Base-by-base conservation (phyloP, 257 asterid species). In the Lycium ferocissimum region DNA sequence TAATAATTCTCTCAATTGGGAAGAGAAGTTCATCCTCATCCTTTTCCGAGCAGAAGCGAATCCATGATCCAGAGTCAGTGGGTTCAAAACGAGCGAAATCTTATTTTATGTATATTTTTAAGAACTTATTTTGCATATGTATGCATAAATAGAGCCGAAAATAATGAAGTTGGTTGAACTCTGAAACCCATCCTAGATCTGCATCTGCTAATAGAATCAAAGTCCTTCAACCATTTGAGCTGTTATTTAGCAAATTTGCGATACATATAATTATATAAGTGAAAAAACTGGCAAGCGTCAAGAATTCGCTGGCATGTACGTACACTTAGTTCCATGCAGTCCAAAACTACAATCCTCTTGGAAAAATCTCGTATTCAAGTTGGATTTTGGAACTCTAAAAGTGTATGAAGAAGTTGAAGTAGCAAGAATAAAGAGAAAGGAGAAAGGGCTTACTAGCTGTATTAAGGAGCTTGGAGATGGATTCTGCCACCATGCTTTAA, bases 371-470 rank as follows among this genome's bases (percentile, higher is more conserved):
- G 33, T 26, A 26, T 26, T 26, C 33, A 11, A 59, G 66, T 59
- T 59, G 66, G 20, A 56, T 59, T 59, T 6, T 58, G 20, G 65
- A 58, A 58, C 2, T 17, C 56, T 51, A 51, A 9, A 51, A 51
- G 26, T 59, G 7, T 17, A 58, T 17, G 65, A 3, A 17, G 18
- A 2, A 53, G 15, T 9, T 53, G 12, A 26, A 14, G 12, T 7
- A 37, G 59, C 7, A 75, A 47, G 81, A 47, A 22, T 47, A 49
- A 12, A 73, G 18, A 14, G 11, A 47, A 22, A 51, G 82, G 43
- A 75, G 2, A 54, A 76, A 76, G 47, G 20, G 45, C 82, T 51
- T 51, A 76, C 82, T 51, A 51, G 82, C 63, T n/a, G 37, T 3
- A 58, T 58, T 15, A 20, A 49, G 43, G 62, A 76, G 45, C 9